Evolutionary conservation across 345 rosid genomes (phyloP).

Genomic region (Eutrema yunnanense): DNA sequence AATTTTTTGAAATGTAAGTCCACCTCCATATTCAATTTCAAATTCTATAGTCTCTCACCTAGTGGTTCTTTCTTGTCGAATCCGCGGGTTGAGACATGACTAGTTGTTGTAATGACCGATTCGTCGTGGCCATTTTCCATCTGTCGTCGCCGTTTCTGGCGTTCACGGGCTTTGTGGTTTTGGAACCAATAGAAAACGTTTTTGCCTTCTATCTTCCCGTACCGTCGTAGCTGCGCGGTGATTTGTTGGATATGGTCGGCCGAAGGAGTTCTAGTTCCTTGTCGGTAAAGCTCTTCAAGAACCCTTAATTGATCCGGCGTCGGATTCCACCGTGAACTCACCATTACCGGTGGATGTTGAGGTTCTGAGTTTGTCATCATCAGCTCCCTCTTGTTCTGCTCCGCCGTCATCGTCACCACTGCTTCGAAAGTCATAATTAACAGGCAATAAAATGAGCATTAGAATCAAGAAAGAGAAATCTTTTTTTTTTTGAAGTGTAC

Average conservation of each 20-base stretch:
- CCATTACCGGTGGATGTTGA: constrained; percentile 35
- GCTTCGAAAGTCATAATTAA: constrained; percentile 5
- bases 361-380: constrained; percentile 44
- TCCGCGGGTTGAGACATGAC: constrained; percentile 20
- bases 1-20: neutral
- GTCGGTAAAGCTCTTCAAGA: constrained; percentile 75
- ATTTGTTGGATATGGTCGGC: constrained; percentile 92
- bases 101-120: constrained; percentile 15
- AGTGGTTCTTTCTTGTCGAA: constrained; percentile 51
- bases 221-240: constrained; percentile 73
- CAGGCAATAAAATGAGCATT: neutral
- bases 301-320: constrained; percentile 83
- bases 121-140: constrained; percentile 48
- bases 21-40: neutral
- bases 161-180: constrained; percentile 92
- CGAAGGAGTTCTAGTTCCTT: constrained; percentile 86
- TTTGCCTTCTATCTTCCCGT: constrained; percentile 94
- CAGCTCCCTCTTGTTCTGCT: constrained; percentile 63
- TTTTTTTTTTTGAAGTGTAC: no score
- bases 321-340: constrained; percentile 94
- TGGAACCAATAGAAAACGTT: constrained; percentile 98
- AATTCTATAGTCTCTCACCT: neutral
- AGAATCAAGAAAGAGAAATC: neutral
- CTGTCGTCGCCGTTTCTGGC: constrained; percentile 80
- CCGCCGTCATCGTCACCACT: constrained; percentile 34